Evolutionary conservation across 164 flowering plant genomes (phyloP).

Genomic region (Santalum album): DNA sequence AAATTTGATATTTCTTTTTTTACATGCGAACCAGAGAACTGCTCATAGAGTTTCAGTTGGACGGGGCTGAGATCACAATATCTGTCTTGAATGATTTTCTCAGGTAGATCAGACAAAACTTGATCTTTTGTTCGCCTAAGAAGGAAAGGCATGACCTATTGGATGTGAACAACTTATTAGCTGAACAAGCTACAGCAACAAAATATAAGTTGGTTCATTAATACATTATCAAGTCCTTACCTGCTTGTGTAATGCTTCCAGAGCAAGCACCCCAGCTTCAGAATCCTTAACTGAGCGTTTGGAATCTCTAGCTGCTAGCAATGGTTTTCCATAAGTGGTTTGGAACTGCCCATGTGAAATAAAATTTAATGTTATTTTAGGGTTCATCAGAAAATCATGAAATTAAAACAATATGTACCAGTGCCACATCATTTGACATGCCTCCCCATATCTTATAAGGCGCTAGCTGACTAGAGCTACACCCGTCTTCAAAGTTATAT

Average conservation of each 20-base stretch:
- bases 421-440: background rate
- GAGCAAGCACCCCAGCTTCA: constrained; percentile 95
- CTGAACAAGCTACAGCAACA: background rate
- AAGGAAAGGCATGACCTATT: constrained; percentile 97
- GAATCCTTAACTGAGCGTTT: constrained; percentile 98
- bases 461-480: no score
- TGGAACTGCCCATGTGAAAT: constrained; percentile 58
- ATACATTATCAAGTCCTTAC: constrained; percentile 19
- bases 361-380: background rate
- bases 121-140: constrained; percentile 97
- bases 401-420: background rate
- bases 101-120: constrained; percentile 94
- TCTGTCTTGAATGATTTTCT: constrained; percentile 97
- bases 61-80: constrained; percentile 90
- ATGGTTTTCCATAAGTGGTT: constrained; percentile 89
- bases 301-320: constrained; percentile 79
- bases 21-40: constrained; percentile 84
- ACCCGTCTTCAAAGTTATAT: background rate
- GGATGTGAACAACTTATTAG: constrained; percentile 3
- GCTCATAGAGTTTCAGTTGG: constrained; percentile 85
- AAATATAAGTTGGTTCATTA: no score
- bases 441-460: background rate
- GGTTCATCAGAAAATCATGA: background rate
- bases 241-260: constrained; percentile 99
- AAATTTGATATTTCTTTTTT: constrained; percentile 69